phyloP scores from a whole-genome alignment of 2,329 filamentous ascomycete species.

The Rutstroemia sp. region DNA sequence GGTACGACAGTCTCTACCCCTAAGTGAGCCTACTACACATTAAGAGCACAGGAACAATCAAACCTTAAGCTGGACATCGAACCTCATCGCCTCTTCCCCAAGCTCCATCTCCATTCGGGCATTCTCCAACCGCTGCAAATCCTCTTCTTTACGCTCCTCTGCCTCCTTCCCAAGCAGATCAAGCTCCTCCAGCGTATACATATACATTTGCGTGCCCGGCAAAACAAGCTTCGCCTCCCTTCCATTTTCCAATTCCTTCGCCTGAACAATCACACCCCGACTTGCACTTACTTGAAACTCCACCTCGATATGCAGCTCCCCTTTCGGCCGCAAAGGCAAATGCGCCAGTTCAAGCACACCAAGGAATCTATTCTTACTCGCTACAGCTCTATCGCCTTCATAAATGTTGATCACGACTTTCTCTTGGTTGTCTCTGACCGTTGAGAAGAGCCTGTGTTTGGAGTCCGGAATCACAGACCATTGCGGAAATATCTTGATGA shows the following conservation, averaged over 20 bases:
- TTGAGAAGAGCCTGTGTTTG: constrained; percentile 42
- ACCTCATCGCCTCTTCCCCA: too few relatives aligned
- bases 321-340: constrained; percentile 42
- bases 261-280: constrained; percentile 3
- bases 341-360: constrained; percentile 61
- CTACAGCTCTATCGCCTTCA: constrained; percentile 65
- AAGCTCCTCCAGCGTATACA: neutral
- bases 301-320: constrained; percentile 14
- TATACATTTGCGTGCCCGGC: neutral
- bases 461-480: constrained; percentile 7
- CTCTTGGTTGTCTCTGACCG: constrained; percentile 43
- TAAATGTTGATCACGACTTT: constrained; percentile 59
- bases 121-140: too few relatives aligned
- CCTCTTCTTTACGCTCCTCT: too few relatives aligned
- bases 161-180: neutral
- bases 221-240: neutral
- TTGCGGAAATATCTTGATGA: constrained; percentile 4
- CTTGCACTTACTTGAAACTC: constrained; percentile 18
- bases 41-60: too few relatives aligned
- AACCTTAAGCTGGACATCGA: too few relatives aligned
- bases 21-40: too few relatives aligned
- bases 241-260: neutral
- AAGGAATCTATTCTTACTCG: constrained; percentile 62
- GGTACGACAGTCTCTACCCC: too few relatives aligned
- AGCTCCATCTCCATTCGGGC: too few relatives aligned